Evolutionary conservation across 768 basidiomycete species (phyloP), one percentile per base, ranked within the genome.

Genomic region (Tylopilus vinaceipallidus): DNA sequence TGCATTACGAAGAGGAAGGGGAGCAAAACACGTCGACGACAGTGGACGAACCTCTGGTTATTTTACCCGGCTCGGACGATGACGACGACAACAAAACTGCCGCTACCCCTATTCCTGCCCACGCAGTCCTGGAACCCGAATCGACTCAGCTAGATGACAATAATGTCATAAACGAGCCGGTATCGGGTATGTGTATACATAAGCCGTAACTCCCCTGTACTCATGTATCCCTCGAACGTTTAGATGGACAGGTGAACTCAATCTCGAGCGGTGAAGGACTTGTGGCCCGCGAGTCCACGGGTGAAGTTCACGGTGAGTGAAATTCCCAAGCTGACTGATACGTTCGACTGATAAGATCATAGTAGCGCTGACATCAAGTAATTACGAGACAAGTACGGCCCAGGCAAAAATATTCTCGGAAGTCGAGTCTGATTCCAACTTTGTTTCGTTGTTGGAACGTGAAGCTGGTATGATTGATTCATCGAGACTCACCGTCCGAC

Each of bases 381-480:
- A 52, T 42, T 47, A 42, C n/a, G 58, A 50, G 29, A 41, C 56
- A 52, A 46, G 48, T 46, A 19, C 46, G 11, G 12, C 29, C 6
- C 47, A 32, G 11, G 33, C 45, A 17, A 56, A 40, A 33, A 17
- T 43, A 32, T 50, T 50, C 20, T 54, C 54, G 14, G 45, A 54
- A 50, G 45, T 52, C 47, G 63, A 68, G 44, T 63, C 65, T 49
- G 65, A 64, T 56, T 59, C 59, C 16, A 62, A 65, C 42, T 57
- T 62, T 48, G 38, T 63, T 32, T 49, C 52, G 8, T 55, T 61
- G 45, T 46, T 67, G 48, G 62, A 67, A 47, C 60, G 49, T 47
- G 65, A 62, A 52, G 65, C 69, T 56, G 63, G 68, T 70, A 62
- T 30, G 56, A 6, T 24, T 12, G 32, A 33, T 26, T 37, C 19